These are phyloP conservation scores for Apocynum venetum DNA, from an alignment of 257 asterid genomes.

Conservation along the genomic window DNA sequence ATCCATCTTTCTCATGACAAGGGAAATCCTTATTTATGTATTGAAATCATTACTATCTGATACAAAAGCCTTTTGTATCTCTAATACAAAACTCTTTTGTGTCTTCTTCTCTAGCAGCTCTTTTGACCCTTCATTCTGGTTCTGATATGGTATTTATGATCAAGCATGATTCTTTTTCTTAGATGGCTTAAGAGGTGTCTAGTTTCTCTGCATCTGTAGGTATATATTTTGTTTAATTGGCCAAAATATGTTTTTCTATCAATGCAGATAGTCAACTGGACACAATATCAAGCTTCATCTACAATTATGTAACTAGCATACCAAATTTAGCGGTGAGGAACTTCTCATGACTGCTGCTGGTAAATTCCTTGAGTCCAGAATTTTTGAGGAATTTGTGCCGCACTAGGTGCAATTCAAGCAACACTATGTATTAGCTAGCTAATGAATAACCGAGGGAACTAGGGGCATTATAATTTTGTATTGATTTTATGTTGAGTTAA, in stretches of 20 bases:
- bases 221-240: background rate
- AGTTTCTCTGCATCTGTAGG: background rate
- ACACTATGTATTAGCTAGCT: background rate
- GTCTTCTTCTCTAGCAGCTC: background rate
- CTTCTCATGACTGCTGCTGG: slow-evolving; percentile 48
- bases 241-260: slow-evolving; percentile 18
- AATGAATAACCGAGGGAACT: background rate
- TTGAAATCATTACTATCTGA: background rate
- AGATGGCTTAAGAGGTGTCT: background rate
- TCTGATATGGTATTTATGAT: background rate
- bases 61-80: background rate
- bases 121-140: background rate
- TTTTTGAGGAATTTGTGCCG: slow-evolving; percentile 18
- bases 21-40: background rate
- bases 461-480: background rate
- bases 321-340: slow-evolving; percentile 74
- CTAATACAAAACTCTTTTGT: background rate
- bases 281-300: slow-evolving; percentile 58
- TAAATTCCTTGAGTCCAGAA: slow-evolving; percentile 32
- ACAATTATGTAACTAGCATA: slow-evolving; percentile 46
- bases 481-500: background rate
- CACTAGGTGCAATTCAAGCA: background rate
- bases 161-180: background rate
- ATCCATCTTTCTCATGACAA: slow-evolving; percentile 2
- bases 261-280: slow-evolving; percentile 52